Percentiles rank a stretch among this genome's conserved stretches.
These are phyloP conservation scores for Oryza coarctata DNA, from an alignment of 176 grass and related monocot genomes.

Conservation along the genomic window DNA sequence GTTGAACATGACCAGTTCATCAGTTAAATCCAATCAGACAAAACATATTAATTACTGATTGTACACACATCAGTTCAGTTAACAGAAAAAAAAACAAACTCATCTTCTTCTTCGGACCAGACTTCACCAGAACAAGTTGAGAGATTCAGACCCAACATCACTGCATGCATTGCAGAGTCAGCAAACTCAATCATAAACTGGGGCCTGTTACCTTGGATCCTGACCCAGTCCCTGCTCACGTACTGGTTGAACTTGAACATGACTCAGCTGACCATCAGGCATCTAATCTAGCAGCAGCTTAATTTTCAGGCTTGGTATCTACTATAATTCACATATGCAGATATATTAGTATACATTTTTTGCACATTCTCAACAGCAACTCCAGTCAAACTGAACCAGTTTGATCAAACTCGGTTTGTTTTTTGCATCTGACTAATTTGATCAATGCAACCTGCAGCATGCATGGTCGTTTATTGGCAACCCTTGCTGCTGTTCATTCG, in stretches of 20 bases:
- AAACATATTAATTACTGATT: not conserved
- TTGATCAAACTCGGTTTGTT: not conserved
- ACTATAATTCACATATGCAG: not conserved
- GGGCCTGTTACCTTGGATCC: not conserved
- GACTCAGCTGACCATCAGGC: slow-evolving; percentile 9
- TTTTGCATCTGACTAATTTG: not conserved
- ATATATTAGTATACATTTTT: not conserved
- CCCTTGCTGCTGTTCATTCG: not conserved
- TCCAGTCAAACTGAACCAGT: slow-evolving; percentile 37
- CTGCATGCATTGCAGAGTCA: not conserved
- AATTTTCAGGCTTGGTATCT: not conserved
- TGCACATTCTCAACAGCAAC: slow-evolving; percentile 16
- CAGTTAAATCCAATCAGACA: not conserved
- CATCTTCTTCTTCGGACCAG: not conserved
- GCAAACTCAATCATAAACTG: not conserved
- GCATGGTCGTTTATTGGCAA: not conserved
- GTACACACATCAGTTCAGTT: not conserved
- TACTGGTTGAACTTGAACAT: not conserved
- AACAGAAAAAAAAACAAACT: not conserved
- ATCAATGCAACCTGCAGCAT: not conserved
- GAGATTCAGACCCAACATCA: not conserved
- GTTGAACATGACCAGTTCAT: slow-evolving; percentile 1
- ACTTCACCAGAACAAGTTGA: not conserved
- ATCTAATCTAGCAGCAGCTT: not conserved
- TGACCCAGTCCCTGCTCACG: slow-evolving; percentile 3